phyloP scores from a whole-genome alignment of 2,329 filamentous ascomycete genomes.

The Fusarium floridanum region DNA sequence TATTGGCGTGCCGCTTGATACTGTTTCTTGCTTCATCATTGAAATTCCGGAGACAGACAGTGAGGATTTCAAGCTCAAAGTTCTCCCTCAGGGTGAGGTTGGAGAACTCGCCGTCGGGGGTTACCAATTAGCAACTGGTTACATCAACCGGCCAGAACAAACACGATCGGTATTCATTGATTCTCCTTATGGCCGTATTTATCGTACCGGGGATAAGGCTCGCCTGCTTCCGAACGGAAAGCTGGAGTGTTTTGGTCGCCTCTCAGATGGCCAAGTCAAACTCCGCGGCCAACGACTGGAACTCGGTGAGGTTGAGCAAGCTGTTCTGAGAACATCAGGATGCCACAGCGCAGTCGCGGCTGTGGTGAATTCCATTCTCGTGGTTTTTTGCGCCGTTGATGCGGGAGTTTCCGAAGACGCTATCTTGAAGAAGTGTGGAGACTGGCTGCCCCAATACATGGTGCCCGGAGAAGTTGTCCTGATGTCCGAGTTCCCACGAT shows the following conservation, averaged over 20 bases:
- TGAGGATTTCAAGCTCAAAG: conserved; percentile 53
- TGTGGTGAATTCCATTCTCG: conserved; percentile 76
- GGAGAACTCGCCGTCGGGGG: conserved; percentile 89
- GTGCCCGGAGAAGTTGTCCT: conserved; percentile 79
- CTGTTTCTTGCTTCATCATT: conserved; percentile 82
- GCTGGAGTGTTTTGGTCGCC: conserved; percentile 86
- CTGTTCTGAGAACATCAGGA: conserved; percentile 69
- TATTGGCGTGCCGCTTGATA: conserved; percentile 84
- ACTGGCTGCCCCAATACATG: conserved; percentile 88
- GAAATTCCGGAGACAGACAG: conserved; percentile 54
- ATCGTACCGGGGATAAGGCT: conserved; percentile 89
- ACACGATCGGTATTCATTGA: conserved; percentile 79
- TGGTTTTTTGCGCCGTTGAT: conserved; percentile 78
- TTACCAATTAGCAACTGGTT: conserved; percentile 81
- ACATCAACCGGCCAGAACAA: conserved; percentile 84
- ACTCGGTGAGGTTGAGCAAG: conserved; percentile 82
- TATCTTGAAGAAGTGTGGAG: conserved; percentile 72
- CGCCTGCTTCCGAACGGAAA: conserved; percentile 74
- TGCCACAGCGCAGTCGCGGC: conserved; percentile 76
- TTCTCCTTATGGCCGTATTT: conserved; percentile 76
- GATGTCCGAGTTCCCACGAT: conserved; percentile 74
- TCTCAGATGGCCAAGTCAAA: conserved; percentile 86
- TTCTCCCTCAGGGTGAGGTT: conserved; percentile 75
- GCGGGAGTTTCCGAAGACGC: conserved; percentile 48
- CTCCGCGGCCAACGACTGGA: conserved; percentile 86